phyloP scores from a whole-genome alignment of 768 basidiomycete genomes.

The Boletus patriciae region DNA sequence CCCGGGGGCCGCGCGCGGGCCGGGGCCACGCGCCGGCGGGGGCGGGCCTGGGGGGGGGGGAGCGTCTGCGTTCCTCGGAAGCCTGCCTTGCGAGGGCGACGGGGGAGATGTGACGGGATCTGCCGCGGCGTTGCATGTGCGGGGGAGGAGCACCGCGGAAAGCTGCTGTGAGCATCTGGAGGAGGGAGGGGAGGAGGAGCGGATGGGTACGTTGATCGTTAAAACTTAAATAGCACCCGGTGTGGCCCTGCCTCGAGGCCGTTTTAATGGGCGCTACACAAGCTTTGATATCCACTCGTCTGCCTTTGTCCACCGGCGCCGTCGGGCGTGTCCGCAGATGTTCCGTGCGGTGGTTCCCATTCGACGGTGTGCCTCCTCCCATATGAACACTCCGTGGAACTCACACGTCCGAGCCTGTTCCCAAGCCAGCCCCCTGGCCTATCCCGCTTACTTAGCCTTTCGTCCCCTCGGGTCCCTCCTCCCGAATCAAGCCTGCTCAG shows the following conservation, averaged over 20 bases:
- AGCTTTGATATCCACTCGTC: no score
- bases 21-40: not conserved
- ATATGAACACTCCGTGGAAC: not conserved
- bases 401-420: conserved; percentile 7
- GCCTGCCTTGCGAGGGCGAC: conserved; percentile 46
- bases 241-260: conserved; percentile 18
- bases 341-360: no score
- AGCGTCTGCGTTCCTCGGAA: conserved; percentile 40
- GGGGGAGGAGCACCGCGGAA: conserved; percentile 28
- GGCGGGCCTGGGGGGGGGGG: not conserved
- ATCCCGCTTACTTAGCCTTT: not conserved
- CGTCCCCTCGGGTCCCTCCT: conserved; percentile 3
- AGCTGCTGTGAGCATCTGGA: conserved; percentile 24
- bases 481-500: conserved; percentile 17
- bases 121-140: conserved; percentile 37
- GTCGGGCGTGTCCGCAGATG: not conserved
- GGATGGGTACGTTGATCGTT: not conserved
- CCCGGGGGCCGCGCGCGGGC: no score
- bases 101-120: conserved; percentile 42
- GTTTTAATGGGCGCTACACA: not conserved
- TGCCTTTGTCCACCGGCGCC: no score
- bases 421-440: conserved; percentile 8
- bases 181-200: not conserved
- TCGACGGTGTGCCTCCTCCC: conserved; percentile 11
- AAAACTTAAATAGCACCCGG: not conserved